Percentiles rank a stretch among this genome's conserved stretches.
These are phyloP conservation scores for Aureobasidium melanogenum DNA, from an alignment of 2,329 filamentous ascomycete genomes.

Conservation along the genomic window DNA sequence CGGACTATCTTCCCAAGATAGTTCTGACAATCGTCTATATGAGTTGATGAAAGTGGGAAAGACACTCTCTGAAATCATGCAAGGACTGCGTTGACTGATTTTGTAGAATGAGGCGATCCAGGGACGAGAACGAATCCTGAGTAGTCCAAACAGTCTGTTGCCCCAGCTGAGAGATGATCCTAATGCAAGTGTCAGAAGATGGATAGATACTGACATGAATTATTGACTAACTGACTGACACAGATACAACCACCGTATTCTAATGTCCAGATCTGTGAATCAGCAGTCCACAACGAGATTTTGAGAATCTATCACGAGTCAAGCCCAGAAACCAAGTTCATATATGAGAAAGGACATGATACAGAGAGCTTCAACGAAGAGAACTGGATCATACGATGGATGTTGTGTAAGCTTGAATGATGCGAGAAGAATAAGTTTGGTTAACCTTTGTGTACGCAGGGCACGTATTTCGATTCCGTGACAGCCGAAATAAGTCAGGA, in stretches of 20 bases:
- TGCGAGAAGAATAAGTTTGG: not conserved
- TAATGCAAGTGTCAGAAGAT: conserved; percentile 8
- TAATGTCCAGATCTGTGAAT: conserved; percentile 40
- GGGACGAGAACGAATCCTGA: conserved; percentile 34
- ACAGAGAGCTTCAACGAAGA: conserved; percentile 33
- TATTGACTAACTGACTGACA: not conserved
- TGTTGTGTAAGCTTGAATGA: conserved; percentile 28
- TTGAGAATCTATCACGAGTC: conserved; percentile 33
- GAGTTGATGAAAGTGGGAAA: conserved; percentile 35
- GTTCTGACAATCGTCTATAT: conserved; percentile 29
- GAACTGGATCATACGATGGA: conserved; percentile 45
- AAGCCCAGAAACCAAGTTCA: conserved; percentile 29
- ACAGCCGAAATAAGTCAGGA: conserved; percentile 25
- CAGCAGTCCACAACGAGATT: conserved; percentile 37
- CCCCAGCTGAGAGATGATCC: conserved; percentile 27
- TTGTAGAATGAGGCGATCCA: conserved; percentile 34
- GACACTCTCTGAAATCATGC: not conserved
- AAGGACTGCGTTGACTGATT: not conserved
- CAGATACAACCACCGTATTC: conserved; percentile 31
- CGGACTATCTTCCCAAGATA: conserved; percentile 31
- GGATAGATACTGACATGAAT: not conserved
- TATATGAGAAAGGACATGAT: conserved; percentile 36
- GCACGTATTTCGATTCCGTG: conserved; percentile 42
- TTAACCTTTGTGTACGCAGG: not conserved
- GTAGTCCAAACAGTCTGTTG: conserved; percentile 30